A percentile compares a stretch with the other conserved stretches of the same genome.
Conservation (phyloP, 768 basidiomycete species). For the Scleroderma citrinum region DNA sequence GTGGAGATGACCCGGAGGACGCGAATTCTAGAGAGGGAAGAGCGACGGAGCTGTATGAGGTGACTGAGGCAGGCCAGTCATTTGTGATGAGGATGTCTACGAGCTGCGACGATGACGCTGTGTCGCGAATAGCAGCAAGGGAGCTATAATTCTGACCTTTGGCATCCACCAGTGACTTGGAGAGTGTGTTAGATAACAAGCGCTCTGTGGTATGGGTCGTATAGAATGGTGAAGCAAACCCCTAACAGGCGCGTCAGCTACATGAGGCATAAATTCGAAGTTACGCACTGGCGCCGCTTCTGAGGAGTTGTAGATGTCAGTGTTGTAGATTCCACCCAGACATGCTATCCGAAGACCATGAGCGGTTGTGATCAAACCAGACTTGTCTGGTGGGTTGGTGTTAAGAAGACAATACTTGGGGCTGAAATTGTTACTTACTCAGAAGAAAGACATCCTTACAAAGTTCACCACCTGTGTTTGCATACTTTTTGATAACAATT, state of each 20-base stretch:
- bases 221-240: conserved; percentile 74
- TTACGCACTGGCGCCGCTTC: conserved; percentile 59
- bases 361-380: conserved; percentile 70
- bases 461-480: conserved; percentile 71
- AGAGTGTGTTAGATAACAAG: conserved; percentile 63
- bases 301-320: conserved; percentile 49
- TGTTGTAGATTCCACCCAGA: conserved; percentile 72
- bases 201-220: conserved; percentile 64
- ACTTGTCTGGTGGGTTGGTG: conserved; percentile 57
- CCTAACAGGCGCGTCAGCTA: conserved; percentile 35
- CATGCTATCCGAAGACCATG: conserved; percentile 82
- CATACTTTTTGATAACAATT: conserved; percentile 67
- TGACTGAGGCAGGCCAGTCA: conserved; percentile 64
- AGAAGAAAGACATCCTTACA: conserved; percentile 80
- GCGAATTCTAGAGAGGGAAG: conserved; percentile 40
- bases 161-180: conserved; percentile 40
- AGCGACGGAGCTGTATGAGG: conserved; percentile 52
- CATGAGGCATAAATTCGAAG: neutral
- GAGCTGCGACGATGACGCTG: conserved; percentile 54
- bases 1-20: conserved; percentile 43
- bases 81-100: conserved; percentile 81
- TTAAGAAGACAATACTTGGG: conserved; percentile 1
- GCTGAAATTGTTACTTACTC: conserved; percentile 44
- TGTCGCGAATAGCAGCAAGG: conserved; percentile 61
- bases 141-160: conserved; percentile 50